phyloP scores from a whole-genome alignment of 139 green algal genomes.

The Micromonas pusilla region DNA sequence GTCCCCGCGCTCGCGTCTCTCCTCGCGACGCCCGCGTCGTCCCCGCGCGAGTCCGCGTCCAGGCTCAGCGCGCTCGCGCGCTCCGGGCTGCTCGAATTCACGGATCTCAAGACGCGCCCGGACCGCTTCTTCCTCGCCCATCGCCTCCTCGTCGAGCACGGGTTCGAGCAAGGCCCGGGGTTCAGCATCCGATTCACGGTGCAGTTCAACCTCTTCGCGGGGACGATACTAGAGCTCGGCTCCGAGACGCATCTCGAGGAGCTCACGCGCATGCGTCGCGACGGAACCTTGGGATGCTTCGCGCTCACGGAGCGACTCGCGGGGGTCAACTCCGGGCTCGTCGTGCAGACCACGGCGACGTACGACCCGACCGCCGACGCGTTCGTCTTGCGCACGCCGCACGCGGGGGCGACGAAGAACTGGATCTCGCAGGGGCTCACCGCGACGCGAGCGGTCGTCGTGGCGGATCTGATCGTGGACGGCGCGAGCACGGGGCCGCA shows the following conservation, averaged over 20 bases:
- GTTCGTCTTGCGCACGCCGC: slow-evolving; percentile 30
- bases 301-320: slow-evolving; percentile 33
- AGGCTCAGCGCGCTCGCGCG: neutral
- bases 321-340: slow-evolving; percentile 32
- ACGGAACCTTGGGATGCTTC: slow-evolving; percentile 31
- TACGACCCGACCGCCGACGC: slow-evolving; percentile 9
- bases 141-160: neutral
- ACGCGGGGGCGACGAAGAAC: slow-evolving; percentile 29
- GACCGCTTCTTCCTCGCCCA: slow-evolving; percentile 21
- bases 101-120: neutral
- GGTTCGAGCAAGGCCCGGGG: slow-evolving; percentile 15
- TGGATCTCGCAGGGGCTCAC: slow-evolving; percentile 32
- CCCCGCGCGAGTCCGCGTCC: neutral
- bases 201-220: slow-evolving; percentile 37
- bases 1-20: neutral
- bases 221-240: slow-evolving; percentile 27
- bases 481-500: slow-evolving; percentile 24
- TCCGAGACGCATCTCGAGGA: slow-evolving; percentile 5
- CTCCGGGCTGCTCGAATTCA: neutral
- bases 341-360: slow-evolving; percentile 29
- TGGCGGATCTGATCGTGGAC: slow-evolving; percentile 27
- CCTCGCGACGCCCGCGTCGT: neutral
- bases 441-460: slow-evolving; percentile 23
- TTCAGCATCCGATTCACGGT: slow-evolving; percentile 39
- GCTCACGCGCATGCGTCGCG: slow-evolving; percentile 17